Conservation (phyloP, 805 yeast species). For the Lipomyces chichibuensis region DNA sequence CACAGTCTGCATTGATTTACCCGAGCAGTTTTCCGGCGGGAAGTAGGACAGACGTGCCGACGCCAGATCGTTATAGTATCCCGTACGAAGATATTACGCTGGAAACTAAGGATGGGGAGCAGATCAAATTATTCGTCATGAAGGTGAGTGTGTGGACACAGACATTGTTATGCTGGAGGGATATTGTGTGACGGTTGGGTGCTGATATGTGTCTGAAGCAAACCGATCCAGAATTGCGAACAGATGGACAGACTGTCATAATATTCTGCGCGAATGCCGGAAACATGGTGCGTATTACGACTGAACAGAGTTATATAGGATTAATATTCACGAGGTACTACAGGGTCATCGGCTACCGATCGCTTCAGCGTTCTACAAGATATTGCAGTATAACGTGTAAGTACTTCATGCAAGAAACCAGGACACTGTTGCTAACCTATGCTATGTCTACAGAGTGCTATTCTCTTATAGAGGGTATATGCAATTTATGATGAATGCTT, state of each 20-base stretch:
- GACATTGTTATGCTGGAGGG: neutral
- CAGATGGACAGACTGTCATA: constrained; percentile 58
- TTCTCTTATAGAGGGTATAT: constrained; percentile 86
- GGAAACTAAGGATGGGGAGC: constrained; percentile 70
- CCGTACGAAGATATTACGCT: constrained; percentile 64
- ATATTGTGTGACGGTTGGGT: neutral
- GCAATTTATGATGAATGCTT: neutral
- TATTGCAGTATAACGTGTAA: constrained; percentile 30
- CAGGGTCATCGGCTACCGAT: constrained; percentile 81
- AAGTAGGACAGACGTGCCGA: constrained; percentile 63
- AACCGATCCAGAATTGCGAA: constrained; percentile 20
- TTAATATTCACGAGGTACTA: neutral
- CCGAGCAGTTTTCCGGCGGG: constrained; percentile 83
- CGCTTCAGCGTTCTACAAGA: constrained; percentile 63
- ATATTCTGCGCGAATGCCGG: constrained; percentile 93
- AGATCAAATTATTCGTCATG: constrained; percentile 65
- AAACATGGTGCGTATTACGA: constrained; percentile 56
- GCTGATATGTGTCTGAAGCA: constrained; percentile 12
- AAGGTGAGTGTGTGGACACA: constrained; percentile 36
- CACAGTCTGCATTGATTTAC: constrained; percentile 72
- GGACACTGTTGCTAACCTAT: neutral
- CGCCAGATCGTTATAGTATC: constrained; percentile 72
- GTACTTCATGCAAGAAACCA: neutral
- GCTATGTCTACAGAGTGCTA: constrained; percentile 49
- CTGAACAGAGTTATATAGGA: neutral